Evolutionary conservation across 2,329 filamentous ascomycete species (phyloP), one percentile per base, ranked within the genome.

Genomic region (Phyllosticta capitalensis): DNA sequence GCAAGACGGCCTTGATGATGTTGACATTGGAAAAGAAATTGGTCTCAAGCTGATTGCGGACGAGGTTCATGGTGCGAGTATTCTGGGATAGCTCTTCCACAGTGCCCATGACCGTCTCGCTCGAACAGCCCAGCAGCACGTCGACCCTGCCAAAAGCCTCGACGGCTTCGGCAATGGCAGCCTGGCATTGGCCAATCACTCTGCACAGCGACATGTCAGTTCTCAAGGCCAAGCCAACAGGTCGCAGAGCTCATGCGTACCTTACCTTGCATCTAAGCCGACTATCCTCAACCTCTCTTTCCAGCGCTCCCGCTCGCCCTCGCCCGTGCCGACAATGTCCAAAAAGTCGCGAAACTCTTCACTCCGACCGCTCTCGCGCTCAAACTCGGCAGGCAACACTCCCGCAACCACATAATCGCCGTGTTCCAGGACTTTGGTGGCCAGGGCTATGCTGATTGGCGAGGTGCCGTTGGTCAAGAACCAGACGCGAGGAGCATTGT

Each of bases 21-120:
- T 97, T 97, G 72, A 97, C 87, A 61, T 95, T 91, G 0, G 90
- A 90, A 73, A 97, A 97, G 78, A 95, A 97, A 67, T 95, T 90
- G 63, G 85, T 86, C 72, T 97, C 92, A 71, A 97, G 96, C 71
- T 96, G 92, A 68, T 95, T 89, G 62, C 89, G 84, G 38, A 95
- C 87, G 19, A 96, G 81, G 61, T 87, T 90, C 65, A 87, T 82
- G 1, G 90, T 91, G 51, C 85, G 82, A 4, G 81, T 80, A 22
- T 81, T 86, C 28, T 89, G 87, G 0, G 87, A 86, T 24, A 96
- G 79, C 73, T 99, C 94, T 74, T 97, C 94, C 7, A 97, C 88
- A 0, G 90, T 89, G 49, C 92, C 94, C 33, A 97, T 84, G 30
- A 96, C 83, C 63, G 90, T 86, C 81, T 96, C 89, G 61, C 87